Evolutionary conservation across 2,329 filamentous ascomycete genomes (phyloP).

Genomic region (Penicillium olsonii): DNA sequence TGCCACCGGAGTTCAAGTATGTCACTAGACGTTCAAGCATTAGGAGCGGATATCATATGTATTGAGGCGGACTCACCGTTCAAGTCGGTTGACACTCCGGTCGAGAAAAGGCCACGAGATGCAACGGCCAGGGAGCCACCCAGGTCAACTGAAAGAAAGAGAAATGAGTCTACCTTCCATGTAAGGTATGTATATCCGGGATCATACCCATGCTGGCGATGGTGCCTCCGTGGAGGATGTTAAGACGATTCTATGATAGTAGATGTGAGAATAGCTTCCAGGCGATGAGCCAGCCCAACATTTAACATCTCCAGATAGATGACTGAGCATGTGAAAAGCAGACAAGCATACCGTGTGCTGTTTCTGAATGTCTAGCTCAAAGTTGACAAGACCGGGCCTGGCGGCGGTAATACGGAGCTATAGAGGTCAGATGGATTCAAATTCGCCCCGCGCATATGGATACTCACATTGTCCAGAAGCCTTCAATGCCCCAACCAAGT

Average conservation of each 20-base stretch:
- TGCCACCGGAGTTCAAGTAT: conserved; percentile 64
- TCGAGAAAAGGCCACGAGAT: conserved; percentile 64
- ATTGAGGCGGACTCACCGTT: conserved; percentile 47
- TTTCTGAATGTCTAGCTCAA: conserved; percentile 65
- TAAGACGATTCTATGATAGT: conserved; percentile 58
- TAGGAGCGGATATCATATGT: background rate
- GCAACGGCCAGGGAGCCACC: conserved; percentile 68
- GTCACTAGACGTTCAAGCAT: conserved; percentile 51
- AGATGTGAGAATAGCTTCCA: conserved; percentile 1
- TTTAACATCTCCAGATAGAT: too few relatives aligned
- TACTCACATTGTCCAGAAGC: conserved; percentile 45
- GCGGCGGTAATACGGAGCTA: conserved; percentile 64
- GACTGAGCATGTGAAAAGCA: too few relatives aligned
- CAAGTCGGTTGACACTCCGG: conserved; percentile 67
- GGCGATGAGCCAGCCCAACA: too few relatives aligned
- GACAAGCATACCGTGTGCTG: conserved; percentile 60
- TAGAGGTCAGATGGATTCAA: conserved; percentile 7
- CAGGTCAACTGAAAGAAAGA: conserved; percentile 55
- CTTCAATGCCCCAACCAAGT: conserved; percentile 12
- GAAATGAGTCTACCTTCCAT: background rate
- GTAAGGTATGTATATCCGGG: background rate
- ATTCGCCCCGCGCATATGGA: background rate
- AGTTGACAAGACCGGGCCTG: conserved; percentile 62
- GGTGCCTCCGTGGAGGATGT: conserved; percentile 67
- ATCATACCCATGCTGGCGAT: conserved; percentile 60